Conservation (phyloP, 1,284 basidiomycete genomes). For the Xerocomus minutiporus region DNA sequence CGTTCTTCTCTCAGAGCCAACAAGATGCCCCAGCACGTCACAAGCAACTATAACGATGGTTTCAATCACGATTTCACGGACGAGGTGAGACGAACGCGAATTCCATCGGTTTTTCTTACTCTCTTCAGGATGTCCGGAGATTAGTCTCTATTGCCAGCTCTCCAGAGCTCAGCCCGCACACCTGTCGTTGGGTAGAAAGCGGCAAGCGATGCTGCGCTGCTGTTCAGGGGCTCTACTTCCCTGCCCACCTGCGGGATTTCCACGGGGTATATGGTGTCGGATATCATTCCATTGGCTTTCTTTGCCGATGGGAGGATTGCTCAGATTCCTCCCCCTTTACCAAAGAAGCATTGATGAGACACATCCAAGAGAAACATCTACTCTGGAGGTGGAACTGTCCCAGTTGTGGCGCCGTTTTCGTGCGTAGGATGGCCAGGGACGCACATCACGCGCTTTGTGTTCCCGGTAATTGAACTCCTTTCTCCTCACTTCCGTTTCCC, state of each 20-base stretch:
- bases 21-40: slow-evolving; percentile 20
- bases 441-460: slow-evolving; percentile 14
- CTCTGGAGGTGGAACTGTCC: slow-evolving; percentile 27
- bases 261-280: slow-evolving; percentile 20
- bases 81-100: slow-evolving; percentile 18
- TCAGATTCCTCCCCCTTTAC: slow-evolving; percentile 14
- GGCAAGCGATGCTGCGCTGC: slow-evolving; percentile 10
- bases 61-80: slow-evolving; percentile 32
- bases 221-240: slow-evolving; percentile 20
- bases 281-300: slow-evolving; percentile 10
- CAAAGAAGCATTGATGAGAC: slow-evolving; percentile 23
- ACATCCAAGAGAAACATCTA: slow-evolving; percentile 26
- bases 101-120: slow-evolving; percentile 6
- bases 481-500: not conserved
- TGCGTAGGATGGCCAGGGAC: slow-evolving; percentile 16
- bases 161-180: slow-evolving; percentile 24
- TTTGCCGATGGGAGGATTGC: slow-evolving; percentile 26
- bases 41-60: slow-evolving; percentile 17
- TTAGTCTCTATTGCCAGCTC: slow-evolving; percentile 28
- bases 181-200: slow-evolving; percentile 22
- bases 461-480: slow-evolving; percentile 2
- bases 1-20: not conserved
- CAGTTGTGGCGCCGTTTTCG: slow-evolving; percentile 21
- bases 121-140: slow-evolving; percentile 23
- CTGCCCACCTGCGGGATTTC: slow-evolving; percentile 17